Conservation (phyloP, 208 protist genomes). For the Acanthamoeba healyi region DNA sequence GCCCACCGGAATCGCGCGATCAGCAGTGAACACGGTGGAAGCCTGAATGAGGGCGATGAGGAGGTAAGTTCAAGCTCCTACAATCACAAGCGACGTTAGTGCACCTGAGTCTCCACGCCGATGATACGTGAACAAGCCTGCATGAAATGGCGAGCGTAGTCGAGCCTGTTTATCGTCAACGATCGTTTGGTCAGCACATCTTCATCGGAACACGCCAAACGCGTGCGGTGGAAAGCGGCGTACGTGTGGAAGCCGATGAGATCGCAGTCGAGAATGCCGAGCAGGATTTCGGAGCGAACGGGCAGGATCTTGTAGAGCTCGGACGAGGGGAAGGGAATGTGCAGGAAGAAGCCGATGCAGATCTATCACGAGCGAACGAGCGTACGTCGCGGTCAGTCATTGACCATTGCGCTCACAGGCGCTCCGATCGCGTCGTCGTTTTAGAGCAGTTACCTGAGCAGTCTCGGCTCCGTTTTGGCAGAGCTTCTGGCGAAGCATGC, state of each 20-base stretch:
- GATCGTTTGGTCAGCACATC: too few relatives aligned
- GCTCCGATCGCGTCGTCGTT: too few relatives aligned
- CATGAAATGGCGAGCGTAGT: conserved; percentile 89
- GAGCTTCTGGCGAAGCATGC: conserved; percentile 81
- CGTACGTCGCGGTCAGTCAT: too few relatives aligned
- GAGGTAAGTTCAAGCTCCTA: too few relatives aligned
- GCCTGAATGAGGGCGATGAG: too few relatives aligned
- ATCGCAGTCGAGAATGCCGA: conserved; percentile 87
- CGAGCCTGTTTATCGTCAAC: too few relatives aligned
- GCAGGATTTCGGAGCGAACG: conserved; percentile 84
- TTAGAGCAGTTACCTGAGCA: conserved; percentile 44
- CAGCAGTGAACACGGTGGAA: conserved; percentile 17
- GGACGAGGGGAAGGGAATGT: conserved; percentile 90
- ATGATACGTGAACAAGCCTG: conserved; percentile 83
- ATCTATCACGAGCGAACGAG: conserved; percentile 73
- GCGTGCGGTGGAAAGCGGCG: neutral
- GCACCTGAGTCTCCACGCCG: conserved; percentile 79
- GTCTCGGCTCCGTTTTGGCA: neutral
- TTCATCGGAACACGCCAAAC: too few relatives aligned
- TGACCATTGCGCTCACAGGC: too few relatives aligned
- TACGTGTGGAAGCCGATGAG: conserved; percentile 90
- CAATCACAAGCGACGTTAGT: too few relatives aligned
- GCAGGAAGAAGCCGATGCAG: conserved; percentile 91
- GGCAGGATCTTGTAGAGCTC: conserved; percentile 90
- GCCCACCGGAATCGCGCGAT: conserved; percentile 39